Evolutionary conservation across 768 basidiomycete species (phyloP), one percentile per base, ranked within the genome.

Genomic region (Cystobasidiopsis lactophilus): DNA sequence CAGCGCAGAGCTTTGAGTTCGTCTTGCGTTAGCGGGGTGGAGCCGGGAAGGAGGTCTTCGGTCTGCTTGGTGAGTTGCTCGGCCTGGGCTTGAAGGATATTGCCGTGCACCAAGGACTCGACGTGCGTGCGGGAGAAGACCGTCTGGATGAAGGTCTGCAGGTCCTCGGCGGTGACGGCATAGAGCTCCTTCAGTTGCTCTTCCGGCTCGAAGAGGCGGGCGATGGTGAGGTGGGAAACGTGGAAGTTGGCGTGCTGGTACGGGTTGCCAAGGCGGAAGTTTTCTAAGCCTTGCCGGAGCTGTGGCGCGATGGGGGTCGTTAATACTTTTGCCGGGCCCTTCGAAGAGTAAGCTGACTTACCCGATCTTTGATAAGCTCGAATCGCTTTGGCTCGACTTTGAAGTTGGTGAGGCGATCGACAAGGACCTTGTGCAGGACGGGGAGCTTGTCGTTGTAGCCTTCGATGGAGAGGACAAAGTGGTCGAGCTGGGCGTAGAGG

Each of bases 381-480:
- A 95, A 74, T 51, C 89, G 71, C 52, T 81, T 75, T n/a, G 74
- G 68, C 59, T 76, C 71, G 27, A 89, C 71, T 58, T 73, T 69
- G 46, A 86, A 68, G 24, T 68, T 68, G 64, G 75, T 79, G 56
- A 80, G 69, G 58, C 76, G 77, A 56, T 78, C 75, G 40, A 89
- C 64, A 50, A 95, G 75, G 55, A 78, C 73, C 60, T 78, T 69
- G 5, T 78, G 73, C 37, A 96, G 73, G 2, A 81, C 76, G 5
- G 75, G 69, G 0, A 76, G 70, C 67, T 91, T 95, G 68, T 96
- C 88, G 62, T 86, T 89, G 69, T 93, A 96, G 5, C 93, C 93
- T 43, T 71, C 74, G 51, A 85, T 69, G 2, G 72, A 69, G 41
- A 93, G 66, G 39, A 70, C 74, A 45, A 93, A 64, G 1, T 83